Evolutionary conservation across 2,329 filamentous ascomycete genomes (phyloP), one percentile per base, ranked within the genome.

Genomic region (Microthyrium microscopicum): DNA sequence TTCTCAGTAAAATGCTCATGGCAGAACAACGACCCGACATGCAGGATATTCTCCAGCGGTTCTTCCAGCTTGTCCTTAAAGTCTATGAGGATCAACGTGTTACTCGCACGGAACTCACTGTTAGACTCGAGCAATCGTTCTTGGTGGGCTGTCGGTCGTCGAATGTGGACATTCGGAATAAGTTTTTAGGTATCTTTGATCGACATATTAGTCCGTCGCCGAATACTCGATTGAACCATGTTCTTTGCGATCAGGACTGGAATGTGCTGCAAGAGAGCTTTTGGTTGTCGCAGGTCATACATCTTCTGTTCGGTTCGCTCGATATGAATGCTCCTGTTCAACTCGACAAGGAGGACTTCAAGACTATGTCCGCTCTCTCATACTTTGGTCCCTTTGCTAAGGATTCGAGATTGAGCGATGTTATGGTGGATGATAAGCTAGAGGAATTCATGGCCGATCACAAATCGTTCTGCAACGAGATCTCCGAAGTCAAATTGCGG

Each of bases 21-120:
- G 98, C 98, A 44, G 89, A 99, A 55, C 73, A 81, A 37, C 71
- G 89, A 25, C 60, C 68, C 19, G 87, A 95, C 49, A 71, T 76
- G 8, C 22, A 9, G 20, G 83, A 77, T 1, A 76, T 98, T 59
- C 65, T 98, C 37, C 84, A 77, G 44, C 87, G 87, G 50, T 99
- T 95, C 60, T 64, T 98, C 38, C 81, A 95, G 42, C 71, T 99
- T 18, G 89, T 99, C 18, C 92, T 98, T 44, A 76, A 85, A 31
- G 94, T 99, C 39, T 99, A 99, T 51, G 91, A 98, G 49, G 89
- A 98, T 47, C 82, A 84, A 1, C 93, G 91, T 57, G 89, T 98
- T 41, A 84, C 85, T 1, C 71, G 85, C 20, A 94, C 87, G 0
- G 89, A 99, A 55, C 67, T 99, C 34, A 95, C 89, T 0, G 91